Evolutionary conservation across 2,329 filamentous ascomycete genomes (phyloP).

Genomic region (Ophiostoma ulmi): DNA sequence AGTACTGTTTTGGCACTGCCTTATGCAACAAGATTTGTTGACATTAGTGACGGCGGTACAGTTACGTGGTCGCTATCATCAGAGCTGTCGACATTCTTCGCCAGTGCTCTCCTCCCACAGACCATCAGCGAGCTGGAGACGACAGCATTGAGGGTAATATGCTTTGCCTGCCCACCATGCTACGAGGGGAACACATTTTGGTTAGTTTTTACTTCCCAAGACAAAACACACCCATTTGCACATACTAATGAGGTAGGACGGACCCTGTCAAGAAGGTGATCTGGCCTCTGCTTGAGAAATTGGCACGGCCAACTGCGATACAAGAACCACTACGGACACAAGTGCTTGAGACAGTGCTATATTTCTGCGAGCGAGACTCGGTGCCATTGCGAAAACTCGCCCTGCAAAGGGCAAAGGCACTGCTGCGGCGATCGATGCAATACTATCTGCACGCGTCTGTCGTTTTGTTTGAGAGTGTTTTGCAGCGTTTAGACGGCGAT

Average conservation of each 20-base stretch:
- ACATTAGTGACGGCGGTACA: background rate
- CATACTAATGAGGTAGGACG: conserved; percentile 25
- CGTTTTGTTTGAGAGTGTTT: conserved; percentile 33
- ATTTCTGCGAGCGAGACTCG: conserved; percentile 34
- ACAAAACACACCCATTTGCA: background rate
- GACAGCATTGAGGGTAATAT: conserved; percentile 30
- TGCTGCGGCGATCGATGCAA: conserved; percentile 33
- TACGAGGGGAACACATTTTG: conserved; percentile 35
- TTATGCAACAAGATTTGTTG: background rate
- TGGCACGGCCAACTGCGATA: background rate
- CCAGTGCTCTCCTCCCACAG: background rate
- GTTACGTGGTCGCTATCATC: background rate
- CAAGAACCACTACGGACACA: conserved; percentile 27
- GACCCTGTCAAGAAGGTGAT: conserved; percentile 21
- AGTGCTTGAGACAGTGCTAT: conserved; percentile 33
- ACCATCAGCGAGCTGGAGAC: conserved; percentile 27
- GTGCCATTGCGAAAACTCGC: conserved; percentile 30
- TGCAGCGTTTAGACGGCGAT: conserved; percentile 31
- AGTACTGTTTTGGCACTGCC: background rate
- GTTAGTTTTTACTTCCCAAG: background rate
- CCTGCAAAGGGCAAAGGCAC: conserved; percentile 28
- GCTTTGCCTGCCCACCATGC: conserved; percentile 33
- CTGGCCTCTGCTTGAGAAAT: conserved; percentile 30
- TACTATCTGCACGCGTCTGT: conserved; percentile 35
- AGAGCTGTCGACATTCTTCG: background rate